Evolutionary conservation across 306 rosid species (phyloP), one percentile per base, ranked within the genome.

Genomic region (Lathyrus oleraceus): DNA sequence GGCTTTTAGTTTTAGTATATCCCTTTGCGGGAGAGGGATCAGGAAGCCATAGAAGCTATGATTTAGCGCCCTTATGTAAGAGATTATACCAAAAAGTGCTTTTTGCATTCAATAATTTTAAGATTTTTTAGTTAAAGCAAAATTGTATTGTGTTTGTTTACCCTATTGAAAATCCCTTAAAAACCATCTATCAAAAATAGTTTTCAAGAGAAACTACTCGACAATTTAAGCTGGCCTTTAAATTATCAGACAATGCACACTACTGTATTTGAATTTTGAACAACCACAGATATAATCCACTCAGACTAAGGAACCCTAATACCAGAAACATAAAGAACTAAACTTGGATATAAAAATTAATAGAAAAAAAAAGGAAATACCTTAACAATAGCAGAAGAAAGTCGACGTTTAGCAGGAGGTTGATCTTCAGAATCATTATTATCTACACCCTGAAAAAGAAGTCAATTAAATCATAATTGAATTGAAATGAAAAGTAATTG

Each of bases 381-480:
- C 96, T 87, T 93, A 40, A 93, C 98, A 19, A 93, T 96, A n/a
- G 96, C 90, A 10, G 98, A 93, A 3, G 89, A 93, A 54, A 93
- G 83, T 45, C 96, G 78, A 42, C 96, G 88, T 44, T 92, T 92
- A 1, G 87, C 84, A 4, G 89, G 88, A 67, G 90, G 96, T 65
- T 88, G 90, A 70, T 90, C 96, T 75, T 88, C 95, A 11, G 74
- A 76, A 56, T 88, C 93, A 63, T 65, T 76, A 73, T 84, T 85
- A 54, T 85, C 90, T 7, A 81, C 32, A 0, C 52, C 96, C 96
- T 88, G 75, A 66, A 47, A 57, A 27, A 27, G 19, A 57, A 27
- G 6, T 25, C 2, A 57, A 57, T 25, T 54, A 1, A 54, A 21
- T 21, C 9, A 23, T 8, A 52, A 52, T 21, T 8, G 54, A 48